These are phyloP conservation scores for Erodium moschatum DNA, from an alignment of 441 rosid genomes.

Conservation along the genomic window DNA sequence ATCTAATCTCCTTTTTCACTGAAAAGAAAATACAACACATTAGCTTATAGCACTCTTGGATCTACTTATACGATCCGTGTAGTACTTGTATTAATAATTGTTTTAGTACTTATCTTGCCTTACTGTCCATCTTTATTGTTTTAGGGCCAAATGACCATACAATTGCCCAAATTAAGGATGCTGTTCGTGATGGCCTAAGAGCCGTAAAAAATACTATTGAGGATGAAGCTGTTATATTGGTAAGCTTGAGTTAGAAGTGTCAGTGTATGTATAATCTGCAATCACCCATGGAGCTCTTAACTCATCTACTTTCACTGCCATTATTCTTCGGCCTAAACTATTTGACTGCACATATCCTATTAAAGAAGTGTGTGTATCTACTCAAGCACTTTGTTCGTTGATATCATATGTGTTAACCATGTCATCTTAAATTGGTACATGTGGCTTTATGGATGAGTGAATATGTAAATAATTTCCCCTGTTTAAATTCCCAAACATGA, in stretches of 20 bases:
- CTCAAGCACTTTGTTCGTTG: background rate
- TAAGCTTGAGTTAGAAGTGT: constrained; percentile 30
- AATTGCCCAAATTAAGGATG: constrained; percentile 94
- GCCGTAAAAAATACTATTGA: constrained; percentile 92
- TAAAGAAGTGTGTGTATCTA: background rate
- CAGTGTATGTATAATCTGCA: background rate
- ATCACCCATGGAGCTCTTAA: background rate
- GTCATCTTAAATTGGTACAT: background rate
- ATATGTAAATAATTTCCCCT: background rate
- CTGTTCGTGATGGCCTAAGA: constrained; percentile 86
- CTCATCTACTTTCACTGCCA: background rate
- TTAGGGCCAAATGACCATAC: constrained; percentile 95
- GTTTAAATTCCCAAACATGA: background rate
- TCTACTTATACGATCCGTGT: no score
- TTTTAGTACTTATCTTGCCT: background rate
- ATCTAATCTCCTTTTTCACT: background rate
- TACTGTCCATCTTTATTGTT: constrained; percentile 1
- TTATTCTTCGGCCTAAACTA: background rate
- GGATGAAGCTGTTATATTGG: constrained; percentile 82
- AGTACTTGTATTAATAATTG: background rate
- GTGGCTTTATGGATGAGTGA: background rate
- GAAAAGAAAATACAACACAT: background rate
- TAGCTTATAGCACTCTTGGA: no score
- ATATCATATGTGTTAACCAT: background rate
- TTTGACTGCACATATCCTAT: background rate